Evolutionary conservation across 352 stramenopile genomes (phyloP), one percentile per base, ranked within the genome.

Genomic region (Globisporangium apiculatum): DNA sequence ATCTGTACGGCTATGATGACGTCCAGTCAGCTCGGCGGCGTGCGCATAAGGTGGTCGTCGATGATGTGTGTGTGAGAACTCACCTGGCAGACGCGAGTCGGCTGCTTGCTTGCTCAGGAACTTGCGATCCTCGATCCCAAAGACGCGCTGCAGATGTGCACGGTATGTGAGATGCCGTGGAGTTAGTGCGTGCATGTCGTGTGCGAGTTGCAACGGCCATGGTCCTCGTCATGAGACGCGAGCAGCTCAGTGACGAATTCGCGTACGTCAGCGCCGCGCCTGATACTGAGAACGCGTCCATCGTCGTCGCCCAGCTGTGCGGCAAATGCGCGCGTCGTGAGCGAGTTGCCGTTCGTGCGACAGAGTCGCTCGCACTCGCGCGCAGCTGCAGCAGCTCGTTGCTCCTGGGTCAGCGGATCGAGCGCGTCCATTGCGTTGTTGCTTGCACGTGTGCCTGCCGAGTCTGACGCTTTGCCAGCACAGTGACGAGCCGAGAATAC

Each of bases 81-180:
- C n/a, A 74, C 67, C 57, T 59, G 69, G 69, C 10, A 76, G 48
- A 10, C 69, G 54, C 4, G 58, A 45, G n/a, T 76, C 56, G 18
- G 53, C 53, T 3, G 75, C 65, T 31, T 48, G 58, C 31, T 73
- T 68, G 52, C 66, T 76, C 5, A 86, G 53, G 60, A 86, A 89
- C 10, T 49, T 53, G 7, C 68, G 74, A 38, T 89, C 79, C 53
- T 64, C 62, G 24, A 58, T 41, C 12, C 79, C 74, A 38, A 84
- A 54, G 57, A 76, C 79, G 57, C 65, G 80, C 74, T 88, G 49
- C 10, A 43, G 50, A 40, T 24, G 15, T n/a, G 5, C 24, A 31
- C 24, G 24, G 24, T 31, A 49, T n/a, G 7, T 4, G 15, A 49
- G 5, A 49, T 14, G 7, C 45, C 7, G 24, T 5, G n/a, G 14